Conservation (phyloP, 768 basidiomycete species). For the Russula abietina region DNA sequence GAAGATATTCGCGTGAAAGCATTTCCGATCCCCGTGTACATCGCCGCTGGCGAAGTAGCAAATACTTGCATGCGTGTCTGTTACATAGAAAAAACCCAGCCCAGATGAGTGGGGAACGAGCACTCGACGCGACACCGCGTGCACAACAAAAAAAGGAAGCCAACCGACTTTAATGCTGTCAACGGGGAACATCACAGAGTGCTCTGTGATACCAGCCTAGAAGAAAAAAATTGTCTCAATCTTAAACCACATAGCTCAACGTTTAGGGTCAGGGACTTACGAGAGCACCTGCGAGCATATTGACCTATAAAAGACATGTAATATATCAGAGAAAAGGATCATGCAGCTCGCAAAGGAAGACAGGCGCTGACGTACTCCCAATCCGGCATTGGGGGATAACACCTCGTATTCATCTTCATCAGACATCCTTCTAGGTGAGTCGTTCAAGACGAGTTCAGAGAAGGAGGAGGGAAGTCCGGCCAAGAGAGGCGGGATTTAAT, state of each 20-base stretch:
- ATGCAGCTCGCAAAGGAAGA: not conserved
- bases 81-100: not conserved
- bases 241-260: not conserved
- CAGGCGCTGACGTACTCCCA: constrained; percentile 47
- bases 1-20: constrained; percentile 89
- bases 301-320: constrained; percentile 51
- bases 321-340: constrained; percentile 18
- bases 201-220: constrained; percentile 97
- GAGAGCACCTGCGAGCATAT: constrained; percentile 95
- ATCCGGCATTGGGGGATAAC: constrained; percentile 69
- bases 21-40: constrained; percentile 86
- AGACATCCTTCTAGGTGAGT: constrained; percentile 31
- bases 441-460: not conserved
- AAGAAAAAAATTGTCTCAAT: constrained; percentile 8
- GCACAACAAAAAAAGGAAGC: not conserved
- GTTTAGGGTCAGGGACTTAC: constrained; percentile 44
- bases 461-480: not conserved
- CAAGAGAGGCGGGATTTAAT: not conserved
- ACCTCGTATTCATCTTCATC: constrained; percentile 61
- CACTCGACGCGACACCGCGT: not conserved
- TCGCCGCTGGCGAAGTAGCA: constrained; percentile 73
- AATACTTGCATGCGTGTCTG: constrained; percentile 99
- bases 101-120: not conserved
- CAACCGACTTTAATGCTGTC: constrained; percentile 91
- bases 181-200: constrained; percentile 97